Evolutionary conservation across 78 protist genomes (phyloP).

Genomic region (Dictyostelium capitatum): DNA sequence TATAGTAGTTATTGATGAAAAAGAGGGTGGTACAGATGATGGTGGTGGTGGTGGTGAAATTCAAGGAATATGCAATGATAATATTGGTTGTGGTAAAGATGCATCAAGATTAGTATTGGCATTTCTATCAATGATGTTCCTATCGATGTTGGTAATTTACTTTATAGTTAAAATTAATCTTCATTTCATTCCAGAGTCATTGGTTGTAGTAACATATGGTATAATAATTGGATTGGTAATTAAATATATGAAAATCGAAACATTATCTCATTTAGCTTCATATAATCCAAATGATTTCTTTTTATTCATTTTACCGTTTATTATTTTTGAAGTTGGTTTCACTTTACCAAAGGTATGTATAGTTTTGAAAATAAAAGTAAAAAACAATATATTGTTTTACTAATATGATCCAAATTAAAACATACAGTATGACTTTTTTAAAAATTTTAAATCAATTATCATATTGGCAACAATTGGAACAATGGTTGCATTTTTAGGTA

Average conservation of each 20-base stretch:
- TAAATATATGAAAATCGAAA: not conserved
- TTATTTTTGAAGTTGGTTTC: constrained; percentile 95
- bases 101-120: constrained; percentile 29
- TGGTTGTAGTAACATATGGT: constrained; percentile 34
- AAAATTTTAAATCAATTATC: constrained; percentile 87
- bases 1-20: not conserved
- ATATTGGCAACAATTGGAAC: constrained; percentile 93
- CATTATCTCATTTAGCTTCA: not conserved
- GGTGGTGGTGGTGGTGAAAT: too few species aligned
- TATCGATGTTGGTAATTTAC: constrained; percentile 25
- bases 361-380: too few species aligned
- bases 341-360: constrained; percentile 35
- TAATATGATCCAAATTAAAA: not conserved
- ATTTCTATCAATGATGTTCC: constrained; percentile 1
- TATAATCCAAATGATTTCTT: constrained; percentile 90
- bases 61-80: not conserved
- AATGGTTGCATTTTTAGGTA: constrained; percentile 82
- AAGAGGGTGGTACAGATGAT: not conserved
- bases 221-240: constrained; percentile 22
- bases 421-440: constrained; percentile 82
- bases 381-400: not conserved
- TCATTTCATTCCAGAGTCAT: constrained; percentile 69
- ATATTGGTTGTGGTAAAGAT: constrained; percentile 39
- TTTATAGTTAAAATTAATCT: not conserved
- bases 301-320: constrained; percentile 92